A percentile compares a stretch with the other conserved stretches of the same genome.
phyloP scores from a whole-genome alignment of 495 filamentous ascomycete genomes.

The Bacidia gigantensis region DNA sequence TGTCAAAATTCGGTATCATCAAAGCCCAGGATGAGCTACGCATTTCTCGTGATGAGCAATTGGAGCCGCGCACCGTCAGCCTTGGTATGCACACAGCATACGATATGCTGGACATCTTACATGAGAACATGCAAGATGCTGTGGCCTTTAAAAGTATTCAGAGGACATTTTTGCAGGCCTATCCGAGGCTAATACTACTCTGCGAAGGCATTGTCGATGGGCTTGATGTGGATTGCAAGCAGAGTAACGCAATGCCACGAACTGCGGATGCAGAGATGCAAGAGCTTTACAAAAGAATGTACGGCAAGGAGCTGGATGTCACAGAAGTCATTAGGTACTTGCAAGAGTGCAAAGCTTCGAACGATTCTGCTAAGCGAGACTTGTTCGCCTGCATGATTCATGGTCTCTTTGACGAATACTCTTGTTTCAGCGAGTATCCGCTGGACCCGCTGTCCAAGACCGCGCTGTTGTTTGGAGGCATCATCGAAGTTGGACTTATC shows the following conservation, averaged over 20 bases:
- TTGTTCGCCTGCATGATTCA: constrained; percentile 98
- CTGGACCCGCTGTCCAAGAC: constrained; percentile 87
- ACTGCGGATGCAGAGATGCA: constrained; percentile 83
- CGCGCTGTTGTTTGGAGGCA: constrained; percentile 90
- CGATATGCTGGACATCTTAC: constrained; percentile 62
- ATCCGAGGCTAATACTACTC: constrained; percentile 93
- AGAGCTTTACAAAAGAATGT: constrained; percentile 92
- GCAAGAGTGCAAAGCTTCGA: constrained; percentile 70
- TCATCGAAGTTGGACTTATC: constrained; percentile 84
- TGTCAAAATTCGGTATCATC: not conserved
- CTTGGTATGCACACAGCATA: constrained; percentile 76
- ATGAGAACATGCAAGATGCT: constrained; percentile 45
- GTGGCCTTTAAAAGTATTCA: constrained; percentile 49
- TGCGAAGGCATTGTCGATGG: constrained; percentile 83
- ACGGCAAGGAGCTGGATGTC: constrained; percentile 71
- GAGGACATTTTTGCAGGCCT: constrained; percentile 77
- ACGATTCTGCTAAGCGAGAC: constrained; percentile 73
- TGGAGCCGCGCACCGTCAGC: constrained; percentile 48
- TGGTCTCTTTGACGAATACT: constrained; percentile 93
- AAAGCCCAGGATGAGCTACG: constrained; percentile 72
- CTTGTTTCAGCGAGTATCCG: constrained; percentile 87
- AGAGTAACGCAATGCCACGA: constrained; percentile 63
- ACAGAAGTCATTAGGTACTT: constrained; percentile 68
- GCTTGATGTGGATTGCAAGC: constrained; percentile 68
- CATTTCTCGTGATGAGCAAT: constrained; percentile 49